Evolutionary conservation across 139 green algal genomes (phyloP).

Genomic region (Closterium sp.): DNA sequence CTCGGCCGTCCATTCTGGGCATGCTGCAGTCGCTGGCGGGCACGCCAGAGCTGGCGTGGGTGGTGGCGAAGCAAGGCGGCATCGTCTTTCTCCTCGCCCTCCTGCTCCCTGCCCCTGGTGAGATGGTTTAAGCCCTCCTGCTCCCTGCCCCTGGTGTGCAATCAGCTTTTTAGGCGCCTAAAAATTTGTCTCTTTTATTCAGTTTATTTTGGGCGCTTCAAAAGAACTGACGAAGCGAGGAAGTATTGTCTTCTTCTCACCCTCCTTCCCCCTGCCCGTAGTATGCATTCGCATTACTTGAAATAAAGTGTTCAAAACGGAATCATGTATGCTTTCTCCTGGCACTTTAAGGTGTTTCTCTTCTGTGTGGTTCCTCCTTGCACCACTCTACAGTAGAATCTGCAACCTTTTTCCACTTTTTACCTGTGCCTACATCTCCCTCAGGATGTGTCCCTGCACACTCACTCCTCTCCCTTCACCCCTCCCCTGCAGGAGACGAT

Average conservation of each 20-base stretch:
- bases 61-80: constrained; percentile 67
- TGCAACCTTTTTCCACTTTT: too few relatives aligned
- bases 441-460: neutral
- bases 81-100: constrained; percentile 73
- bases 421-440: too few relatives aligned
- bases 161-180: too few relatives aligned
- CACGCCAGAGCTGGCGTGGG: constrained; percentile 66
- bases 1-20: neutral
- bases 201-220: too few relatives aligned
- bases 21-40: constrained; percentile 55
- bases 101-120: constrained; percentile 69
- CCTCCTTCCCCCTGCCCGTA: constrained; percentile 62
- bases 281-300: neutral
- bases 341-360: too few relatives aligned
- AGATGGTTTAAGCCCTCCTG: too few relatives aligned
- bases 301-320: too few relatives aligned
- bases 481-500: neutral
- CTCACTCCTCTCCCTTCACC: neutral
- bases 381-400: too few relatives aligned
- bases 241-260: constrained; percentile 73
- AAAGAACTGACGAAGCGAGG: constrained; percentile 64
- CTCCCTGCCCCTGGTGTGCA: constrained; percentile 24
- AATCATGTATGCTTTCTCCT: too few relatives aligned
- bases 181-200: too few relatives aligned
- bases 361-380: too few relatives aligned